A percentile compares a stretch with the other conserved stretches of the same genome.
Conservation (phyloP, 805 yeast species). For the Sugiyamaella floridensis region DNA sequence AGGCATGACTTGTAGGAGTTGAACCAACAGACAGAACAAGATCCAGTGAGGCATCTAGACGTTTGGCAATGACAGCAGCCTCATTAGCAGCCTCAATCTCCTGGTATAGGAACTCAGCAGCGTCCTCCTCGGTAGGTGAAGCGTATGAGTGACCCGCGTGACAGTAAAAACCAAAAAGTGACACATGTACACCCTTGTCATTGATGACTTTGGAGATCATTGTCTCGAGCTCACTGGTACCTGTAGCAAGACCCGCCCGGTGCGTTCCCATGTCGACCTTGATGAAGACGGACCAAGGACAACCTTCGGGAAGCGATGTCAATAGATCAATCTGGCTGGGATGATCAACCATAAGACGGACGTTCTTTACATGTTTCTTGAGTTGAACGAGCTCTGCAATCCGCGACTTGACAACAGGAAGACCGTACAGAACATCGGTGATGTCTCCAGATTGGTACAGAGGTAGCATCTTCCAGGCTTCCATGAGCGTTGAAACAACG, state of each 20-base stretch:
- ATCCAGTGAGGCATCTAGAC: conserved; percentile 33
- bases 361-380: conserved; percentile 35
- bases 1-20: conserved; percentile 70
- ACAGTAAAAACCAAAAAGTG: conserved; percentile 62
- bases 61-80: conserved; percentile 40
- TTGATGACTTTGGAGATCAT: conserved; percentile 32
- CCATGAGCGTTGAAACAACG: conserved; percentile 63
- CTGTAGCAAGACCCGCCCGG: conserved; percentile 52
- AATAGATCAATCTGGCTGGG: conserved; percentile 45
- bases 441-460: conserved; percentile 36
- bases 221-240: conserved; percentile 32
- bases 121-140: conserved; percentile 39
- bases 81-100: conserved; percentile 52
- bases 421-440: conserved; percentile 49
- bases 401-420: conserved; percentile 50
- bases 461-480: conserved; percentile 49
- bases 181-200: conserved; percentile 28
- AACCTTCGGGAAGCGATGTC: conserved; percentile 29
- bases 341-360: conserved; percentile 56
- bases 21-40: conserved; percentile 69
- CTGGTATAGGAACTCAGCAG: conserved; percentile 42
- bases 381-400: conserved; percentile 42
- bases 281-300: conserved; percentile 57
- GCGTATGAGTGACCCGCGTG: conserved; percentile 76
- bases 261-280: conserved; percentile 67